Evolutionary conservation across 2,329 filamentous ascomycete genomes (phyloP).

Genomic region (Beauveria sp.): DNA sequence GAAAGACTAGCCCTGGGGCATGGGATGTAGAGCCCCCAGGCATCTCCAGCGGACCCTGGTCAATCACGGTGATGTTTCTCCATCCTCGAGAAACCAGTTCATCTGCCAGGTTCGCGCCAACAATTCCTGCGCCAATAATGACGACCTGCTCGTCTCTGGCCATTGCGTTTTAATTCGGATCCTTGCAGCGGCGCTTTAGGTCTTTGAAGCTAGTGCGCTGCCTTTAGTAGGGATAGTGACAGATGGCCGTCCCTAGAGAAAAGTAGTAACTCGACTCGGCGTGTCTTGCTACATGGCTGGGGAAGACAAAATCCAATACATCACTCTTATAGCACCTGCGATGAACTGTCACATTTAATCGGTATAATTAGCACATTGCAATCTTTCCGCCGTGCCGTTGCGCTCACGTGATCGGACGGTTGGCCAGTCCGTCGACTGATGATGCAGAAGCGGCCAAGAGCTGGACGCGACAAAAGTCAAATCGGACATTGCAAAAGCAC

Average conservation of each 20-base stretch:
- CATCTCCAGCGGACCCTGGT: slow-evolving; percentile 55
- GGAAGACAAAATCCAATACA: background rate
- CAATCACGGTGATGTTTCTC: slow-evolving; percentile 55
- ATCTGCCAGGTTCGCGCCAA: slow-evolving; percentile 56
- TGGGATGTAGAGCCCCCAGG: slow-evolving; percentile 60
- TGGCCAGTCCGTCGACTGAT: background rate
- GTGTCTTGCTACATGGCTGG: background rate
- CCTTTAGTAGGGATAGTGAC: background rate
- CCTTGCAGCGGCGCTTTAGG: background rate
- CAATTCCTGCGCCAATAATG: slow-evolving; percentile 57
- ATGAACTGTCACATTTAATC: background rate
- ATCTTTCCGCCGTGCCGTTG: slow-evolving; percentile 1
- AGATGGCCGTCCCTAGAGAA: background rate
- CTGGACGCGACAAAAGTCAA: background rate
- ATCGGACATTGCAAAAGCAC: background rate
- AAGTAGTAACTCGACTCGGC: background rate
- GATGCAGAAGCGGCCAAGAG: background rate
- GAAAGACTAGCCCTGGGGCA: slow-evolving; percentile 56
- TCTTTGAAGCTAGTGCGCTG: background rate
- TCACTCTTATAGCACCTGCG: background rate
- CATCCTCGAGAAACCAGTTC: slow-evolving; percentile 56
- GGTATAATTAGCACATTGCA: background rate
- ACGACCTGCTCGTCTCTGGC: slow-evolving; percentile 38
- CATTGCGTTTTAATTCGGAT: slow-evolving; percentile 21
- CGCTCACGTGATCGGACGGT: slow-evolving; percentile 14